A percentile compares a stretch with the other conserved stretches of the same genome.
phyloP scores from a whole-genome alignment of 441 rosid genomes.

The Pelargonium citronellum region DNA sequence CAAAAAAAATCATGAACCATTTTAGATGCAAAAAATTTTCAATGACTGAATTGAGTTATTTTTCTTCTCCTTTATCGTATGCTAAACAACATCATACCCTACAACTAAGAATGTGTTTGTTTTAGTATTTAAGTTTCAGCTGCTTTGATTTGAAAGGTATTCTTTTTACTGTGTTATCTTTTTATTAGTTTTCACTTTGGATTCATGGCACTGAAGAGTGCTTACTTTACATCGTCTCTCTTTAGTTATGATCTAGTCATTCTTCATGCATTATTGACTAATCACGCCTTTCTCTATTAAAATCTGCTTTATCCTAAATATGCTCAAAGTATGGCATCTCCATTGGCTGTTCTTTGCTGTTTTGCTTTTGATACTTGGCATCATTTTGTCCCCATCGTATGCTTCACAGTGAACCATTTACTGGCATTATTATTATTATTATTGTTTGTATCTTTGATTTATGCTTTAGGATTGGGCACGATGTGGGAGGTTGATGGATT shows the following conservation, averaged over 20 bases:
- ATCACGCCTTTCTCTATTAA: neutral
- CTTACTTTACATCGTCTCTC: neutral
- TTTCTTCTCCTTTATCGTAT: no score
- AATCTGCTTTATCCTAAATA: neutral
- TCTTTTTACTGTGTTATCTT: neutral
- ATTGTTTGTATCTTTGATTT: neutral
- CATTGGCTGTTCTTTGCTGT: neutral
- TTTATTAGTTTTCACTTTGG: neutral
- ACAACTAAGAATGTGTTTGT: neutral
- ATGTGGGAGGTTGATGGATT: neutral
- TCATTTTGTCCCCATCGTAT: neutral
- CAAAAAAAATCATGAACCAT: no score
- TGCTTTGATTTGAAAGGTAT: neutral
- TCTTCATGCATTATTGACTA: conserved; percentile 4
- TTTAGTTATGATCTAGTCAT: neutral
- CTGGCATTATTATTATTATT: no score
- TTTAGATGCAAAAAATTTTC: no score
- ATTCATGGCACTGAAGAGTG: neutral
- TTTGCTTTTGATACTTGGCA: neutral
- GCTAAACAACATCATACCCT: no score
- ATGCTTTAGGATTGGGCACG: neutral
- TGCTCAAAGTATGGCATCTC: neutral
- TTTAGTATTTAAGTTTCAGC: neutral
- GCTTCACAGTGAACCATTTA: neutral
- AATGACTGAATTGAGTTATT: no score